Conservation (phyloP, 345 rosid species). For the Eucalyptus coolabah region DNA sequence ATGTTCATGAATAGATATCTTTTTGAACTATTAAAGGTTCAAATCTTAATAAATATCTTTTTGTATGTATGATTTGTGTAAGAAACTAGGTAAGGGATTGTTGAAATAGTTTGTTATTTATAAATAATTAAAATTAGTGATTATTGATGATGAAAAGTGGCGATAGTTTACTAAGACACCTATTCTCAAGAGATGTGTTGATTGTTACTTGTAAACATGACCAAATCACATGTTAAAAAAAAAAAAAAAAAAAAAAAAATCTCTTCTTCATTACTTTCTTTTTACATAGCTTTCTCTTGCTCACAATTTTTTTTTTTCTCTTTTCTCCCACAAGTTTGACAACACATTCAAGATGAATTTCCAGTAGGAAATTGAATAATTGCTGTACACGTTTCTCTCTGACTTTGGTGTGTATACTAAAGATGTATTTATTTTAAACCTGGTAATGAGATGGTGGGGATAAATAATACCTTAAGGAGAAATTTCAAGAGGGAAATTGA, state of each 20-base stretch:
- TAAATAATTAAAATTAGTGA: not conserved
- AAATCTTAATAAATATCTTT: not conserved
- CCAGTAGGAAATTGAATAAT: not conserved
- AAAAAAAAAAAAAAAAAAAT: not conserved
- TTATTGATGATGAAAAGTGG: not conserved
- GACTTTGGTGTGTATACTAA: not conserved
- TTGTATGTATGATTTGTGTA: not conserved
- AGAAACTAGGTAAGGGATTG: not conserved
- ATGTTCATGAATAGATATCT: not conserved
- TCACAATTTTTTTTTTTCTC: too few species aligned
- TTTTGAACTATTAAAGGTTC: not conserved
- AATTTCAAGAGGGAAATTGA: not conserved
- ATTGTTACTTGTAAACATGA: too few species aligned
- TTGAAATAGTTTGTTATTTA: not conserved
- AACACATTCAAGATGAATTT: not conserved
- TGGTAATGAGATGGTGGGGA: not conserved
- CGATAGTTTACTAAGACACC: not conserved
- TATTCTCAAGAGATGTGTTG: too few species aligned
- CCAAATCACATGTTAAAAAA: too few species aligned
- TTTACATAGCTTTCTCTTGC: too few species aligned
- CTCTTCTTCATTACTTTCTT: not conserved
- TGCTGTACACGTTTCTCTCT: not conserved
- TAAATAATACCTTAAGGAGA: not conserved
- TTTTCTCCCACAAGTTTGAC: not conserved
- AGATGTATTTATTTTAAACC: not conserved